A percentile compares a stretch with the other conserved stretches of the same genome.
Evolutionary conservation across 139 green algal genomes (phyloP).

Genomic region (Coelastrella sp.): DNA sequence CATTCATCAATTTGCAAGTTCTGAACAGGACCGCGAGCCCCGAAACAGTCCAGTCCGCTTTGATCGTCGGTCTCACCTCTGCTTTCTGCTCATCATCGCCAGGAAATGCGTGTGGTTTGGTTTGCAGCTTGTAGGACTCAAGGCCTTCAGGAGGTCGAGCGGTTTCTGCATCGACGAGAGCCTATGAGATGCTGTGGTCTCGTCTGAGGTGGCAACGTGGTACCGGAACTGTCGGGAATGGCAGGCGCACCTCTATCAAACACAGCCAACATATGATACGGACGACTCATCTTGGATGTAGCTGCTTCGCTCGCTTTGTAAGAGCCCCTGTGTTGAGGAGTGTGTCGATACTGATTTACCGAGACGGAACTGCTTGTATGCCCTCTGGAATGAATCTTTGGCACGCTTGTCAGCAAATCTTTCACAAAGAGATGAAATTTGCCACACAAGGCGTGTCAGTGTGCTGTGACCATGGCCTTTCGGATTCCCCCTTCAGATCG

Average conservation of each 20-base stretch:
- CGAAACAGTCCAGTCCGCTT: neutral
- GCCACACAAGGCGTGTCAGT: too few relatives aligned
- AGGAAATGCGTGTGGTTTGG: slow-evolving; percentile 16
- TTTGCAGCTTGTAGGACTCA: slow-evolving; percentile 43
- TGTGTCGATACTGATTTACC: too few relatives aligned
- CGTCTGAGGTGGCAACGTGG: neutral
- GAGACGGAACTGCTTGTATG: too few relatives aligned
- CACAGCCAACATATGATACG: slow-evolving; percentile 51
- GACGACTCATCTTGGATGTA: neutral
- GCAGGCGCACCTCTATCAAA: slow-evolving; percentile 49
- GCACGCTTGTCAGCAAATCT: too few relatives aligned
- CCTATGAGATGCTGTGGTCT: neutral
- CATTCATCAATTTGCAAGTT: too few relatives aligned
- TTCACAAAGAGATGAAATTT: too few relatives aligned
- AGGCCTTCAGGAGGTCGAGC: slow-evolving; percentile 45
- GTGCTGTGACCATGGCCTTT: too few relatives aligned
- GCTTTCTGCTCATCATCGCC: slow-evolving; percentile 39
- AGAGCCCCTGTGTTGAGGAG: too few relatives aligned
- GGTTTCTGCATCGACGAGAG: slow-evolving; percentile 39
- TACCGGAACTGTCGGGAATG: neutral
- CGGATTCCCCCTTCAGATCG: too few relatives aligned
- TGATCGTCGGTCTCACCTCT: slow-evolving; percentile 13
- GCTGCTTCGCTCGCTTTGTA: neutral
- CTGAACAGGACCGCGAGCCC: too few relatives aligned
- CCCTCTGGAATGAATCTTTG: too few relatives aligned